These are phyloP conservation scores for Pyrenochaeta sp. DNA, from an alignment of 2,329 filamentous ascomycete species.

Conservation along the genomic window DNA sequence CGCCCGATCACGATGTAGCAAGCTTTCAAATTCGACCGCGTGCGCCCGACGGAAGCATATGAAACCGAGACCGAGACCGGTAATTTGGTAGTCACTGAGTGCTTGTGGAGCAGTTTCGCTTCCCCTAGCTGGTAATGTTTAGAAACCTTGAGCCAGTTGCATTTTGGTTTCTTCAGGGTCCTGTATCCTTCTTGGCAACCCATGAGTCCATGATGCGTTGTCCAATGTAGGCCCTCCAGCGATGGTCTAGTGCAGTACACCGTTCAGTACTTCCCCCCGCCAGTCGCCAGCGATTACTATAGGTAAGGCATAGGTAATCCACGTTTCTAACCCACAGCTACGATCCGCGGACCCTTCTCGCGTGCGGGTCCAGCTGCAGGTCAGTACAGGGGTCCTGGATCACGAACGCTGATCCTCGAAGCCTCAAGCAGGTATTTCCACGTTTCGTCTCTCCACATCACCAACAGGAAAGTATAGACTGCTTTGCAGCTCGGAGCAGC, in stretches of 20 bases:
- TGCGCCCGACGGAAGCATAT: slow-evolving; percentile 3
- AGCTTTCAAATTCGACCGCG: slow-evolving; percentile 4
- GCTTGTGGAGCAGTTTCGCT: not conserved
- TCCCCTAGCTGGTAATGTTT: not conserved
- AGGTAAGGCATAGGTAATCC: not conserved
- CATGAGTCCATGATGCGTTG: not conserved
- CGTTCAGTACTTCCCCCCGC: not conserved
- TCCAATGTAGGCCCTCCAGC: not conserved
- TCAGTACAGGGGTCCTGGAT: not conserved
- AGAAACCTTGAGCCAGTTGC: not conserved
- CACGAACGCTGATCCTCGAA: slow-evolving; percentile 13
- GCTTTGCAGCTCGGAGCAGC: slow-evolving; percentile 24
- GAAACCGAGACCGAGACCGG: not conserved
- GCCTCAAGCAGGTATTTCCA: slow-evolving; percentile 9
- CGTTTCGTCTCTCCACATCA: slow-evolving; percentile 4
- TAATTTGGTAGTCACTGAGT: not conserved
- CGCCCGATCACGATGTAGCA: slow-evolving; percentile 2
- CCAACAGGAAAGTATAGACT: slow-evolving; percentile 10
- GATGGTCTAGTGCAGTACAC: not conserved
- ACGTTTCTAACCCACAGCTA: slow-evolving; percentile 14
- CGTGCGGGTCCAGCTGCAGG: slow-evolving; percentile 5
- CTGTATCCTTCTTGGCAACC: not conserved
- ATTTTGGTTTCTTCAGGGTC: not conserved
- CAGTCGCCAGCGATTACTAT: not conserved
- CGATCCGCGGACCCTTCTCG: slow-evolving; percentile 15